phyloP scores from a whole-genome alignment of 2,329 filamentous ascomycete genomes.

The Neophaeococcomyces mojaviensis region DNA sequence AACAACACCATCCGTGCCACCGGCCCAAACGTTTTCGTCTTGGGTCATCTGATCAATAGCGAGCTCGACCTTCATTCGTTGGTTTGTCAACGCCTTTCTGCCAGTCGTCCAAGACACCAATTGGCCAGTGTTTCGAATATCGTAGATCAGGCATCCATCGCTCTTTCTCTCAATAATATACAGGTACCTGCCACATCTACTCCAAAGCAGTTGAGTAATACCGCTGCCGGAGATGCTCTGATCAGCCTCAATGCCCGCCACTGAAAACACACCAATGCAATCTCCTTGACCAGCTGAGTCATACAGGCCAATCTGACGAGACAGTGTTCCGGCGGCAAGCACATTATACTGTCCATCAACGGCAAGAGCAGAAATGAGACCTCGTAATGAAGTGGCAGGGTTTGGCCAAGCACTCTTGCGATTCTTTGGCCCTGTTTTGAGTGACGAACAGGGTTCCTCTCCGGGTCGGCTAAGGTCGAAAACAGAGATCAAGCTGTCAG shows the following conservation, averaged over 20 bases:
- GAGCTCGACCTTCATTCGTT: conserved; percentile 51
- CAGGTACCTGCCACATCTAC: conserved; percentile 50
- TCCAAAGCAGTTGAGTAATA: conserved; percentile 51
- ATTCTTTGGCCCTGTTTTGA: conserved; percentile 39
- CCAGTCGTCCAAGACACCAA: conserved; percentile 44
- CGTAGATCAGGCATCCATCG: conserved; percentile 50
- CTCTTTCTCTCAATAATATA: conserved; percentile 52
- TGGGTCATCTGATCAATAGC: conserved; percentile 27
- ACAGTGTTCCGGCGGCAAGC: conserved; percentile 52
- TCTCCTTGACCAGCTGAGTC: conserved; percentile 42
- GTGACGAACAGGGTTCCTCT: conserved; percentile 38
- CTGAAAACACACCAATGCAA: conserved; percentile 44
- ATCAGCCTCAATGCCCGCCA: conserved; percentile 35
- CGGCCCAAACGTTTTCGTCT: conserved; percentile 51
- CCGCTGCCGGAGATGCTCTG: conserved; percentile 42
- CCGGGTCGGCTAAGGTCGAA: conserved; percentile 48
- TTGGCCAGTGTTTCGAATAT: conserved; percentile 48
- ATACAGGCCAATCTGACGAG: conserved; percentile 51
- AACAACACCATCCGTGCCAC: conserved; percentile 49
- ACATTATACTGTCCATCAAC: conserved; percentile 38
- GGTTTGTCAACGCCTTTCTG: conserved; percentile 42
- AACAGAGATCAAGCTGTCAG: conserved; percentile 44
- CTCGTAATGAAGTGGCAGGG: conserved; percentile 41
- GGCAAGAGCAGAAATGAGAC: conserved; percentile 47
- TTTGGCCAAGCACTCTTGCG: conserved; percentile 11